Conservation (phyloP, 2,329 filamentous ascomycete species). For the Tolypocladium ovalisporum region DNA sequence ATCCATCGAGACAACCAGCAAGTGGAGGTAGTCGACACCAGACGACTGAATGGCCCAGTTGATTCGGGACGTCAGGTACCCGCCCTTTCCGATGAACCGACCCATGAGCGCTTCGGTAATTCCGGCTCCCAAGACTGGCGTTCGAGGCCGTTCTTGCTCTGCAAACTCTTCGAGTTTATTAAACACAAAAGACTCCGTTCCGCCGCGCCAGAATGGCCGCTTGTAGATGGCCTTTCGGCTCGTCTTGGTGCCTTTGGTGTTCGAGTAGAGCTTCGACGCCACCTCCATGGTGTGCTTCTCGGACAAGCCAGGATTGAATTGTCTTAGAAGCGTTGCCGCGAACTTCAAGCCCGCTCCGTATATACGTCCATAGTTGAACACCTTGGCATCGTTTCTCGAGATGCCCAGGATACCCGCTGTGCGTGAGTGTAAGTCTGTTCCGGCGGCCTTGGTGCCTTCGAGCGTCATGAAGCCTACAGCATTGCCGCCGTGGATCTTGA, state of each 20-base stretch:
- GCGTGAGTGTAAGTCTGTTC: constrained; percentile 88
- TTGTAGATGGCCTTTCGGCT: constrained; percentile 61
- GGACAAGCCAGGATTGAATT: constrained; percentile 80
- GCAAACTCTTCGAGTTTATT: constrained; percentile 98
- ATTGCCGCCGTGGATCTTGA: constrained; percentile 90
- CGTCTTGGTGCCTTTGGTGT: constrained; percentile 85
- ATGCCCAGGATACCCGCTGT: constrained; percentile 90
- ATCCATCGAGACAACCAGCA: constrained; percentile 90
- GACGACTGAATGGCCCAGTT: constrained; percentile 99
- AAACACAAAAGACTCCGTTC: constrained; percentile 95
- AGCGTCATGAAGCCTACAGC: constrained; percentile 98
- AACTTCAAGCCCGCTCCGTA: constrained; percentile 97
- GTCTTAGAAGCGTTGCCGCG: constrained; percentile 75
- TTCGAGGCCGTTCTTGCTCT: constrained; percentile 81
- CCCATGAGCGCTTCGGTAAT: constrained; percentile 94
- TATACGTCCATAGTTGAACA: constrained; percentile 98
- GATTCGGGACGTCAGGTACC: constrained; percentile 90
- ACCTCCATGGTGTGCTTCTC: constrained; percentile 68
- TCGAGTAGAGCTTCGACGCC: constrained; percentile 71
- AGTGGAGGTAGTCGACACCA: constrained; percentile 91
- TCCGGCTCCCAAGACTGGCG: constrained; percentile 84
- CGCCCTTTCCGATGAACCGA: constrained; percentile 76
- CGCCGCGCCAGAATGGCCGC: constrained; percentile 83
- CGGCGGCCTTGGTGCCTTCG: constrained; percentile 87
- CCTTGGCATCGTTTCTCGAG: constrained; percentile 86